Conservation (phyloP, 2,329 filamentous ascomycete genomes). For the Ceratocystis cacaofunesta region DNA sequence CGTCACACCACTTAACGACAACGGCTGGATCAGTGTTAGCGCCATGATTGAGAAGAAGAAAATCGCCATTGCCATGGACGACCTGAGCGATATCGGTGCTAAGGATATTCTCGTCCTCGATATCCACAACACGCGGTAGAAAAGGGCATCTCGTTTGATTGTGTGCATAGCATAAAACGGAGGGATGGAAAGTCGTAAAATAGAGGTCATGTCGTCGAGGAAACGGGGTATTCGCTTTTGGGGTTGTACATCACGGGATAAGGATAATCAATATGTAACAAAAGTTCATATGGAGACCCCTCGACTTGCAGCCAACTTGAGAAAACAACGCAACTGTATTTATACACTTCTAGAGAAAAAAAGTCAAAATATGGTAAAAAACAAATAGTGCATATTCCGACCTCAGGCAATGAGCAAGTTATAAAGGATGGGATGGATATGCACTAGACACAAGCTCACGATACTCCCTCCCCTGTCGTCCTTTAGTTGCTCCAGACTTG, state of each 20-base stretch:
- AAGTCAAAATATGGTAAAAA: conserved; percentile 3
- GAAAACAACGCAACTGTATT: conserved; percentile 12
- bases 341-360: conserved; percentile 16
- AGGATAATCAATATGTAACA: conserved; percentile 1
- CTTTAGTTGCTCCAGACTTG: neutral
- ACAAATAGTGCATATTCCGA: neutral
- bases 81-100: conserved; percentile 59
- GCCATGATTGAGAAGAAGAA: conserved; percentile 85
- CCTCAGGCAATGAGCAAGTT: neutral
- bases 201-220: neutral
- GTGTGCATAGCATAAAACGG: neutral
- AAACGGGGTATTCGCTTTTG: neutral
- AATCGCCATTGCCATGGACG: conserved; percentile 77
- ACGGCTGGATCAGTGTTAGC: conserved; percentile 86
- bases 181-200: neutral
- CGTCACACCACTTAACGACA: conserved; percentile 73
- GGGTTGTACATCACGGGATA: conserved; percentile 9
- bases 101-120: conserved; percentile 73
- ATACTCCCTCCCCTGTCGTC: neutral
- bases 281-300: neutral
- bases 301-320: neutral
- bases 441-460: neutral
- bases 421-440: neutral
- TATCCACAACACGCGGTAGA: conserved; percentile 61
- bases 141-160: no score